A percentile compares a stretch with the other conserved stretches of the same genome.
These are phyloP conservation scores for Darksidea phi DNA, from an alignment of 495 filamentous ascomycete species.

Conservation along the genomic window DNA sequence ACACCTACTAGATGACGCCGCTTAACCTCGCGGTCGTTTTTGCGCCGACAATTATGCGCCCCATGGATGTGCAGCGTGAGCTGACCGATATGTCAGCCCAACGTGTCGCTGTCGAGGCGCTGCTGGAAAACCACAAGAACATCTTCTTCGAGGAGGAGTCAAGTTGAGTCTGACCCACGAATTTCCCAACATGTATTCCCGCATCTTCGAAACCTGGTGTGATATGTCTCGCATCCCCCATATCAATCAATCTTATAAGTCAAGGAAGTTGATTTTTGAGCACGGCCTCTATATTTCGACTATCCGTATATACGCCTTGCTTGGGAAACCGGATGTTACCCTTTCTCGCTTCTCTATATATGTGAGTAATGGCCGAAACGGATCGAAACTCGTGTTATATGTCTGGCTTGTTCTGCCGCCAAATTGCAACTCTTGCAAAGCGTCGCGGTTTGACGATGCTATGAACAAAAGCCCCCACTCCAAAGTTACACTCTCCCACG, in stretches of 20 bases:
- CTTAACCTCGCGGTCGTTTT: conserved; percentile 97
- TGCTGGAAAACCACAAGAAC: conserved; percentile 39
- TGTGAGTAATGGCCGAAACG: neutral
- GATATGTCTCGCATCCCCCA: neutral
- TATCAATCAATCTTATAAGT: neutral
- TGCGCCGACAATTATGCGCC: conserved; percentile 94
- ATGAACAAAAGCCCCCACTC: too few species aligned
- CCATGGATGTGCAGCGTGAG: conserved; percentile 81
- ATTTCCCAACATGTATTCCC: neutral
- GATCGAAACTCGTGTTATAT: neutral
- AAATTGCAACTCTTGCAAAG: neutral
- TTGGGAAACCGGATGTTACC: neutral
- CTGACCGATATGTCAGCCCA: conserved; percentile 82
- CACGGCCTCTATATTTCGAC: neutral
- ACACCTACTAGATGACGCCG: conserved; percentile 71
- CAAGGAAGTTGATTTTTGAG: neutral
- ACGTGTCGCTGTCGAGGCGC: conserved; percentile 33
- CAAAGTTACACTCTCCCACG: too few species aligned
- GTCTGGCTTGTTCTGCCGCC: neutral
- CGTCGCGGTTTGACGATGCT: neutral
- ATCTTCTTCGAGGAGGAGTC: conserved; percentile 37
- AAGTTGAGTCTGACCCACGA: neutral
- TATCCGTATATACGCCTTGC: neutral
- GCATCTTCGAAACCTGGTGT: neutral
- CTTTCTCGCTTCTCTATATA: neutral